Conservation (phyloP, 257 asterid species). For the Scutellaria minor region DNA sequence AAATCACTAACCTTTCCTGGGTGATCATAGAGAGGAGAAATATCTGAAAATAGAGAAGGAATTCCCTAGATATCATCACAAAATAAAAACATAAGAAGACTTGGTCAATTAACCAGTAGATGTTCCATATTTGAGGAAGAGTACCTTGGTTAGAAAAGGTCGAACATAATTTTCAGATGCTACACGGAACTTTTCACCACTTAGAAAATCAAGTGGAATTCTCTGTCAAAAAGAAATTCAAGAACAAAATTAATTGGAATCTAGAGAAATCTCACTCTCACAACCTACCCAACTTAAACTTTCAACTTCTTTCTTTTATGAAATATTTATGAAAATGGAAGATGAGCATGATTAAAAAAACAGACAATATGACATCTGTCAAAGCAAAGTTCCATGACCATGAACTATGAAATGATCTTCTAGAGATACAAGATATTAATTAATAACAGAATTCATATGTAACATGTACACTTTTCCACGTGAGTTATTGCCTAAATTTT, state of each 20-base stretch:
- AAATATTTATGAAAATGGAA: neutral
- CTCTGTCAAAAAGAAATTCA: constrained; percentile 58
- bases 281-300: constrained; percentile 23
- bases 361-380: neutral
- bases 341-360: neutral
- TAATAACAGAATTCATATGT: neutral
- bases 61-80: constrained; percentile 74
- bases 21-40: constrained; percentile 82
- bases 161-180: constrained; percentile 77
- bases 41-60: constrained; percentile 97
- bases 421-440: constrained; percentile 3
- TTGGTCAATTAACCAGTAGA: constrained; percentile 30
- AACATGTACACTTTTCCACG: neutral
- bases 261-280: neutral
- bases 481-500: neutral
- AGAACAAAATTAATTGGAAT: constrained; percentile 29
- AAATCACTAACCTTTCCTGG: constrained; percentile 79
- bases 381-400: too few relatives aligned
- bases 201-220: constrained; percentile 91
- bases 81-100: constrained; percentile 32
- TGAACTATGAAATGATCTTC: too few relatives aligned
- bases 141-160: constrained; percentile 88
- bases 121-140: constrained; percentile 2
- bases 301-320: neutral
- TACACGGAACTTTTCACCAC: constrained; percentile 65